A percentile compares a stretch with the other conserved stretches of the same genome.
Conservation (phyloP, 768 basidiomycete genomes). For the Mycena polygramma region DNA sequence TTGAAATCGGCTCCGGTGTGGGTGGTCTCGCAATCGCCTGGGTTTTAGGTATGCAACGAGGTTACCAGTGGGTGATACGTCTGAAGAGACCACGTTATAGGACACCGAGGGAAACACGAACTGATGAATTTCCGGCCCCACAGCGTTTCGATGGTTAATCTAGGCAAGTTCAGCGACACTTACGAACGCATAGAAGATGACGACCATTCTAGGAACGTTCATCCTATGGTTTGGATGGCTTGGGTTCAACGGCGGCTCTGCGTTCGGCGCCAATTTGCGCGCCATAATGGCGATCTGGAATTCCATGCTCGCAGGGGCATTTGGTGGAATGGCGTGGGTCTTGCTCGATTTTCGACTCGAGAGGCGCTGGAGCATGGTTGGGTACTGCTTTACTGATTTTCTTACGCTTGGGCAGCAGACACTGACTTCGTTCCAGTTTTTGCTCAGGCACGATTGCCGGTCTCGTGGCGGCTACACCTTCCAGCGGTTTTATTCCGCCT, state of each 20-base stretch:
- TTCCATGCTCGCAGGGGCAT: conserved; percentile 87
- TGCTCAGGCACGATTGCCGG: conserved; percentile 95
- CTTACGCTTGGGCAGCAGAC: background rate
- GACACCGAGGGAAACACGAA: conserved; percentile 80
- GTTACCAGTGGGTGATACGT: too few relatives aligned
- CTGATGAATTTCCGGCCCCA: conserved; percentile 88
- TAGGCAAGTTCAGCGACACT: conserved; percentile 77
- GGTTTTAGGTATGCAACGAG: conserved; percentile 61
- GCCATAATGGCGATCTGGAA: conserved; percentile 91
- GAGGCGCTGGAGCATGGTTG: conserved; percentile 89
- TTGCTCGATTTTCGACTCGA: conserved; percentile 84
- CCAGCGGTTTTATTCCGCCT: conserved; percentile 83
- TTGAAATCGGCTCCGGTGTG: conserved; percentile 89
- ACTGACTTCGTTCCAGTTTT: conserved; percentile 57
- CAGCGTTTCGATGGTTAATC: conserved; percentile 85
- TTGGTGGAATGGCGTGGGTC: conserved; percentile 88
- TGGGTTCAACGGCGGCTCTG: conserved; percentile 93
- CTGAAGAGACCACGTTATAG: conserved; percentile 42
- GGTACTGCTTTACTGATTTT: conserved; percentile 2
- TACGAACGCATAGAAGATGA: too few relatives aligned
- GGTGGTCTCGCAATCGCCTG: conserved; percentile 89
- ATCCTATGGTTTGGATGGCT: conserved; percentile 60
- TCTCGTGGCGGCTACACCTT: conserved; percentile 90
- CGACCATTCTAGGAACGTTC: conserved; percentile 20
- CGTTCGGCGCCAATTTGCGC: conserved; percentile 89